phyloP scores from a whole-genome alignment of 2,329 filamentous ascomycete genomes.

The Penicillium expansum region DNA sequence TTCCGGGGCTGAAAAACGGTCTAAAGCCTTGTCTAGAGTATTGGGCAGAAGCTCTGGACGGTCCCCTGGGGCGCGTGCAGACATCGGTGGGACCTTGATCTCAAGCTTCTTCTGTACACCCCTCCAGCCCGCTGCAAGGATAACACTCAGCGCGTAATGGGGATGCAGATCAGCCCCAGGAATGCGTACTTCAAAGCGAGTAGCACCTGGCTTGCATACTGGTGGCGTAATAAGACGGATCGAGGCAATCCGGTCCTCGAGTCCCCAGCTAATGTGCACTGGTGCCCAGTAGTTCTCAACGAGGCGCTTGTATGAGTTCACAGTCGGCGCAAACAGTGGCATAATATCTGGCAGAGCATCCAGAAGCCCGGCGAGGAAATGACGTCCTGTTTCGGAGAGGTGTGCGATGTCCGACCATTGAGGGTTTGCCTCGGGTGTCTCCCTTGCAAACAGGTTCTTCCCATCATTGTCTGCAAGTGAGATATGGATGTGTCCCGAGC shows the following conservation, averaged over 20 bases:
- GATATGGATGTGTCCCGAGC: conserved; percentile 91
- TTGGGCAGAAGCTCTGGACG: conserved; percentile 60
- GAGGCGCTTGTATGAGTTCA: conserved; percentile 95
- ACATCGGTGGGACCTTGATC: conserved; percentile 76
- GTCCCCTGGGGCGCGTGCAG: conserved; percentile 66
- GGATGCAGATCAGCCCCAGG: conserved; percentile 81
- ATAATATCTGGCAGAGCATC: conserved; percentile 88
- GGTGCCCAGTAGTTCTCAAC: conserved; percentile 99
- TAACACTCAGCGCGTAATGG: conserved; percentile 77
- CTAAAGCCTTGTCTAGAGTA: conserved; percentile 77
- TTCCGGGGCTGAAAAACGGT: conserved; percentile 67
- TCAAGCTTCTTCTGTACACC: conserved; percentile 87
- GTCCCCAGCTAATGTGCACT: conserved; percentile 91
- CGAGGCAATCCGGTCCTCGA: conserved; percentile 88
- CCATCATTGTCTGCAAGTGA: conserved; percentile 75
- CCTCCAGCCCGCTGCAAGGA: conserved; percentile 87
- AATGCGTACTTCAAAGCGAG: conserved; percentile 25
- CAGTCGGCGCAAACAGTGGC: conserved; percentile 86
- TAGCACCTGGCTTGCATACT: conserved; percentile 68
- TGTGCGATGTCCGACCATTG: conserved; percentile 70
- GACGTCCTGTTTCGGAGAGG: conserved; percentile 83
- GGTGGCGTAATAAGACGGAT: conserved; percentile 86
- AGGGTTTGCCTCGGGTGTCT: conserved; percentile 65
- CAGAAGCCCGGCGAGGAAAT: conserved; percentile 86
- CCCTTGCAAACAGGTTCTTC: conserved; percentile 77